phyloP scores from a whole-genome alignment of 1,139 yeast genomes.

The Keqinozyma sinolaborantium region DNA sequence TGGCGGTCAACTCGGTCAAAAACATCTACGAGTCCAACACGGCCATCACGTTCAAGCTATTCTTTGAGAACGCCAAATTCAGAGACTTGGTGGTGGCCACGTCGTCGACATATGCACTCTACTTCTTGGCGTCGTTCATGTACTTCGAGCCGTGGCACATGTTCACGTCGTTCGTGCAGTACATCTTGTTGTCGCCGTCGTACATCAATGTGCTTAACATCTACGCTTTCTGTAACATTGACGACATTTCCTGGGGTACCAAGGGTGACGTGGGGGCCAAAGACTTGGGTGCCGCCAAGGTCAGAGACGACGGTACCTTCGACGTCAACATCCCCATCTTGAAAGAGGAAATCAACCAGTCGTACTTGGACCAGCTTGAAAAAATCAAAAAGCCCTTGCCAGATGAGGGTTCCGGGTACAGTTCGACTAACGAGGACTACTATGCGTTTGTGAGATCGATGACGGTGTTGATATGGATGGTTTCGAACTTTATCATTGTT shows the following conservation, averaged over 20 bases:
- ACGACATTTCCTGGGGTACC: conserved; percentile 52
- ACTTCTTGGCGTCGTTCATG: conserved; percentile 43
- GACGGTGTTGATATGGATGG: conserved; percentile 77
- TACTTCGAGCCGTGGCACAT: conserved; percentile 52
- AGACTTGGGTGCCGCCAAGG: conserved; percentile 54
- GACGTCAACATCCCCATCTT: conserved; percentile 72
- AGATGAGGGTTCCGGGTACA: conserved; percentile 30
- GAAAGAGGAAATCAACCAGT: conserved; percentile 56
- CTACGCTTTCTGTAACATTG: conserved; percentile 49
- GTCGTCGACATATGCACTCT: conserved; percentile 43
- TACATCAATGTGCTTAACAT: conserved; percentile 47
- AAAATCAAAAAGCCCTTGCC: conserved; percentile 49
- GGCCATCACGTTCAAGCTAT: conserved; percentile 33
- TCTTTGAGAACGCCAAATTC: conserved; percentile 40
- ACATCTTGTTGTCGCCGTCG: conserved; percentile 44
- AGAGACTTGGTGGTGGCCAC: conserved; percentile 49
- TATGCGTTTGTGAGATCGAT: conserved; percentile 78
- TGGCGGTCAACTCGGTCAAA: conserved; percentile 45
- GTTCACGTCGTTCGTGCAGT: conserved; percentile 47
- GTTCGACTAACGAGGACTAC: conserved; percentile 54
- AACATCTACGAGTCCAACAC: conserved; percentile 27
- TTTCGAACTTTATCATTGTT: conserved; percentile 67
- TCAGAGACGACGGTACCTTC: conserved; percentile 60
- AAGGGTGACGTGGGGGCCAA: conserved; percentile 45
- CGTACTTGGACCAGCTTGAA: conserved; percentile 59